phyloP scores from a whole-genome alignment of 352 stramenopile genomes.

The Globisporangium spinosum region DNA sequence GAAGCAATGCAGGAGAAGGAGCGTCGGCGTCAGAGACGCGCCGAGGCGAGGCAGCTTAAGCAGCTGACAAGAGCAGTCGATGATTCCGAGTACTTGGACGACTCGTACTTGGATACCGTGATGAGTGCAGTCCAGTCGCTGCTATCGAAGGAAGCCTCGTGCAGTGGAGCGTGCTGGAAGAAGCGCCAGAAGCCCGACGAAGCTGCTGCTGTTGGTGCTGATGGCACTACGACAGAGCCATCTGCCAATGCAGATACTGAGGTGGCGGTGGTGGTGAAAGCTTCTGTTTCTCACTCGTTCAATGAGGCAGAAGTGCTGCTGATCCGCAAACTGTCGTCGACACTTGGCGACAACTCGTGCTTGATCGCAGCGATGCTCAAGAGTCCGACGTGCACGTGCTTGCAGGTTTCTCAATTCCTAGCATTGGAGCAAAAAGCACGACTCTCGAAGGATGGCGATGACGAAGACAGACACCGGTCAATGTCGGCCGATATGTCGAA shows the following conservation, averaged over 20 bases:
- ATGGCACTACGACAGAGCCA: neutral
- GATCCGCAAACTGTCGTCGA: constrained; percentile 43
- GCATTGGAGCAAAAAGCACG: constrained; percentile 7
- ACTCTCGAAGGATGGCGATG: neutral
- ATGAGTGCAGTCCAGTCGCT: constrained; percentile 23
- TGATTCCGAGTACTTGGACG: constrained; percentile 69
- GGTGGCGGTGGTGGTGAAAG: neutral
- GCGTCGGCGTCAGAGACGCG: constrained; percentile 22
- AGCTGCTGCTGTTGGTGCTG: neutral
- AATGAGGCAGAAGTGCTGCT: constrained; percentile 39
- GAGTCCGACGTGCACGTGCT: constrained; percentile 32
- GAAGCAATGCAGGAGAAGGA: constrained; percentile 57
- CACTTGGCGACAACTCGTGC: constrained; percentile 41
- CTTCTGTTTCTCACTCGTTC: constrained; percentile 2
- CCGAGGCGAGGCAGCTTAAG: constrained; percentile 28
- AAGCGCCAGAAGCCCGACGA: neutral
- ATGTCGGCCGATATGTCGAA: constrained; percentile 13
- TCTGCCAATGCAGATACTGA: neutral
- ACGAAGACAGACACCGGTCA: constrained; percentile 1
- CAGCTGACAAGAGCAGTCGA: constrained; percentile 40
- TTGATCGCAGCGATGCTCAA: constrained; percentile 39
- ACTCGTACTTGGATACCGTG: constrained; percentile 46
- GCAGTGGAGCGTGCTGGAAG: constrained; percentile 43
- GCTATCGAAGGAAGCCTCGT: constrained; percentile 20
- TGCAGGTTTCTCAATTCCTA: constrained; percentile 30